phyloP scores from a whole-genome alignment of 371 early-diverging fungal genomes.

The Phascolomyces articulosus region DNA sequence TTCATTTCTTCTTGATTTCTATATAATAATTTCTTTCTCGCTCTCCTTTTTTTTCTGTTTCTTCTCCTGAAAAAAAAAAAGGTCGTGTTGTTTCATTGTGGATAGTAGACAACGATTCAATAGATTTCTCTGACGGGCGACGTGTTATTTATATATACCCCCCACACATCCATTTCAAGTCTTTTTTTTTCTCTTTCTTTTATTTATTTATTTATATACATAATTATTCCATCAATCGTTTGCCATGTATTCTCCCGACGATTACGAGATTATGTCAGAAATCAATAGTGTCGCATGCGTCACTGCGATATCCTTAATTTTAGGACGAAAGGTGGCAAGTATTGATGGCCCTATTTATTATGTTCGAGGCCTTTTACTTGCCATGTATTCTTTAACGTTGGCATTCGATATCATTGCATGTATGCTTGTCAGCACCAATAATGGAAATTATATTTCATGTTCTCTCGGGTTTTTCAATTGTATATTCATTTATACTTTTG shows the following conservation, averaged over 20 bases:
- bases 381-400: conserved; percentile 37
- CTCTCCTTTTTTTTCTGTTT: not conserved
- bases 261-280: conserved; percentile 32
- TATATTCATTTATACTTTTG: conserved; percentile 33
- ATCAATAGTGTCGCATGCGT: conserved; percentile 35
- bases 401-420: conserved; percentile 36
- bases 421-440: conserved; percentile 40
- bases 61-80: too few relatives aligned
- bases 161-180: too few relatives aligned
- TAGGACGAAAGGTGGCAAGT: conserved; percentile 46
- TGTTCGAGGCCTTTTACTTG: conserved; percentile 37
- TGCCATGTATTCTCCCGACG: conserved; percentile 34
- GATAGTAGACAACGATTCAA: too few relatives aligned
- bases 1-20: too few relatives aligned
- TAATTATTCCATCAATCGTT: not conserved
- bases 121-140: too few relatives aligned
- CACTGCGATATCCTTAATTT: conserved; percentile 41
- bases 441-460: conserved; percentile 41
- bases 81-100: too few relatives aligned
- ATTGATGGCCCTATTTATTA: conserved; percentile 40
- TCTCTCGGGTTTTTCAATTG: conserved; percentile 38
- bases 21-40: not conserved
- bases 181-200: not conserved
- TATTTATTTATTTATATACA: not conserved
- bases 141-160: too few relatives aligned